Evolutionary conservation across 2,329 filamentous ascomycete species (phyloP).

Genomic region (Pyrenophora tritici-repentis): DNA sequence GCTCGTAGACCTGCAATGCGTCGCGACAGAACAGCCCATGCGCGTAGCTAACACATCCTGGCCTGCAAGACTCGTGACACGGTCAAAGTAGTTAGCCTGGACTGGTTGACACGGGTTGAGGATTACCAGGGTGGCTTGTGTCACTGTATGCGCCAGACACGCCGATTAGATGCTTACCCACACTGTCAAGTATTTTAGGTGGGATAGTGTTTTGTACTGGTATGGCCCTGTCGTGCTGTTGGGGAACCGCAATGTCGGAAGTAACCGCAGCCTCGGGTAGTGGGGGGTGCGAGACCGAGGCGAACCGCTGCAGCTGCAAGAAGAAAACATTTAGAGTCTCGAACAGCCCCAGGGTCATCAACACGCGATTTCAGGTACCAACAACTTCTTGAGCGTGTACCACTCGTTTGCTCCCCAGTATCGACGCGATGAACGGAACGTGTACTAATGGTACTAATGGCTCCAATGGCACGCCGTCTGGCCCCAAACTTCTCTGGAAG

Average conservation of each 20-base stretch:
- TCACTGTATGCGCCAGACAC: too few relatives aligned
- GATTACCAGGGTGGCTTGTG: too few relatives aligned
- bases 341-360: slow-evolving; percentile 4
- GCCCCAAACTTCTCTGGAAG: slow-evolving; percentile 63
- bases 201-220: too few relatives aligned
- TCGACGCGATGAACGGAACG: slow-evolving; percentile 12
- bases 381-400: background rate
- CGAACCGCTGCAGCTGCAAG: background rate
- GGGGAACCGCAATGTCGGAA: background rate
- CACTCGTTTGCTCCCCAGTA: too few relatives aligned
- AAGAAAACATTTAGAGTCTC: slow-evolving; percentile 7
- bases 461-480: slow-evolving; percentile 30
- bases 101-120: too few relatives aligned
- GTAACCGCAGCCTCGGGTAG: background rate
- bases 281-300: slow-evolving; percentile 12
- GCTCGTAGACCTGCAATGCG: too few relatives aligned
- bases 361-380: background rate
- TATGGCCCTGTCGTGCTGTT: background rate
- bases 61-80: too few relatives aligned
- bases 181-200: too few relatives aligned
- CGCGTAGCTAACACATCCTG: too few relatives aligned
- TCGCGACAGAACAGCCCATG: too few relatives aligned
- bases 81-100: too few relatives aligned
- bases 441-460: slow-evolving; percentile 19
- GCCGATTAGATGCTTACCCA: too few relatives aligned